phyloP scores from a whole-genome alignment of 805 yeast genomes.

The Spathaspora girioi region DNA sequence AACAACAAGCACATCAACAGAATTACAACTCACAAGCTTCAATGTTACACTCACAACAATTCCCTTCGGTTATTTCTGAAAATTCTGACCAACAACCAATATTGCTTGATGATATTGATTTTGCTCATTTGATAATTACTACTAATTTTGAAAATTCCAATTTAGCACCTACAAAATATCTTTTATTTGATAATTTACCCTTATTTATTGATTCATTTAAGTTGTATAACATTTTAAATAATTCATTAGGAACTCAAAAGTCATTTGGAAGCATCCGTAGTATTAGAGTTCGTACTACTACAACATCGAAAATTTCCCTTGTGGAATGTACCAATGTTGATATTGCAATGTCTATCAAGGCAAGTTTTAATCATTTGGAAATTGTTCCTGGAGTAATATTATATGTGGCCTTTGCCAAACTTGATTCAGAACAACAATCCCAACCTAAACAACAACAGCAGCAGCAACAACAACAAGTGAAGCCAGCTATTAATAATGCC shows the following conservation, averaged over 20 bases:
- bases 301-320: constrained; percentile 31
- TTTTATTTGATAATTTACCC: constrained; percentile 81
- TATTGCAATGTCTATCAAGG: constrained; percentile 74
- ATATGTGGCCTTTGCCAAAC: constrained; percentile 80
- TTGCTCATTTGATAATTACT: constrained; percentile 56
- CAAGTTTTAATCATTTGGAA: constrained; percentile 77
- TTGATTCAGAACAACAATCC: constrained; percentile 17
- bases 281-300: constrained; percentile 17
- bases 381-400: constrained; percentile 75
- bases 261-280: constrained; percentile 14
- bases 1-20: constrained; percentile 4
- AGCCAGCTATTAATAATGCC: too few species aligned
- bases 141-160: constrained; percentile 68
- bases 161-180: constrained; percentile 71
- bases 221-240: constrained; percentile 22
- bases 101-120: constrained; percentile 57
- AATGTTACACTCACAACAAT: constrained; percentile 7
- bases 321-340: constrained; percentile 73
- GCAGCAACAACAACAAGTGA: constrained; percentile 1
- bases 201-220: constrained; percentile 53
- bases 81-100: constrained; percentile 14
- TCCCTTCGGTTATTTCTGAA: constrained; percentile 4
- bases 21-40: constrained; percentile 4
- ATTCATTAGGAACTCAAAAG: constrained; percentile 16
- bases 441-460: not conserved